Evolutionary conservation across 768 basidiomycete species (phyloP).

Genomic region (Rhodosporidiobolus sp.): DNA sequence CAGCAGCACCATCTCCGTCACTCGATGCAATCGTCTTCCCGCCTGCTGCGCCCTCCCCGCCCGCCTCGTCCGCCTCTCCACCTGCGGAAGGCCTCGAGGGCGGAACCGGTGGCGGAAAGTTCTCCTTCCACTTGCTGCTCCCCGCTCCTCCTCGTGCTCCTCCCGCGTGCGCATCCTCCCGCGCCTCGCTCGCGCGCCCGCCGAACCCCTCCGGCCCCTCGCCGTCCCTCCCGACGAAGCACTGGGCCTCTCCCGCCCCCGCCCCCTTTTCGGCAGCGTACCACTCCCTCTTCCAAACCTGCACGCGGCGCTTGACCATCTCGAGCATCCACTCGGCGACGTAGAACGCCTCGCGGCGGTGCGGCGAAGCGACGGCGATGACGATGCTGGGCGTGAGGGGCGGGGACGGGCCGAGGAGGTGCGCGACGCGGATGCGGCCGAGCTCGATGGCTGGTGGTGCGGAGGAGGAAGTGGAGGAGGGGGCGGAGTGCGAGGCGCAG

Average conservation of each 20-base stretch:
- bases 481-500: slow-evolving; percentile 16
- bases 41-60: too few relatives aligned
- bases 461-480: slow-evolving; percentile 4
- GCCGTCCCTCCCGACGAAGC: slow-evolving; percentile 38
- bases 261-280: slow-evolving; percentile 61
- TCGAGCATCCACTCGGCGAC: slow-evolving; percentile 82
- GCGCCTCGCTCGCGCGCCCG: slow-evolving; percentile 5
- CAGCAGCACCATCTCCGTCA: too few relatives aligned
- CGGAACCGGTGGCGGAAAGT: slow-evolving; percentile 27
- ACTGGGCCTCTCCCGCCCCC: background rate
- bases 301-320: slow-evolving; percentile 73
- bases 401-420: slow-evolving; percentile 72
- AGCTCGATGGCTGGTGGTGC: slow-evolving; percentile 43
- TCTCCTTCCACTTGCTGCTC: slow-evolving; percentile 48
- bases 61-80: too few relatives aligned
- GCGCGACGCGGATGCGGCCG: slow-evolving; percentile 64
- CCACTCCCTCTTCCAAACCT: slow-evolving; percentile 89
- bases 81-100: too few relatives aligned
- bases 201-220: slow-evolving; percentile 26
- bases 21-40: too few relatives aligned
- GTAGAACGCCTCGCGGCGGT: slow-evolving; percentile 74
- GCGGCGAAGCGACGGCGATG: slow-evolving; percentile 77
- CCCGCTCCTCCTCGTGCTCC: too few relatives aligned
- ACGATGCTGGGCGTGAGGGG: slow-evolving; percentile 80
- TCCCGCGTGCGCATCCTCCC: background rate